Conservation (phyloP, 2,329 filamentous ascomycete species). For the Leptographium radiaticola region DNA sequence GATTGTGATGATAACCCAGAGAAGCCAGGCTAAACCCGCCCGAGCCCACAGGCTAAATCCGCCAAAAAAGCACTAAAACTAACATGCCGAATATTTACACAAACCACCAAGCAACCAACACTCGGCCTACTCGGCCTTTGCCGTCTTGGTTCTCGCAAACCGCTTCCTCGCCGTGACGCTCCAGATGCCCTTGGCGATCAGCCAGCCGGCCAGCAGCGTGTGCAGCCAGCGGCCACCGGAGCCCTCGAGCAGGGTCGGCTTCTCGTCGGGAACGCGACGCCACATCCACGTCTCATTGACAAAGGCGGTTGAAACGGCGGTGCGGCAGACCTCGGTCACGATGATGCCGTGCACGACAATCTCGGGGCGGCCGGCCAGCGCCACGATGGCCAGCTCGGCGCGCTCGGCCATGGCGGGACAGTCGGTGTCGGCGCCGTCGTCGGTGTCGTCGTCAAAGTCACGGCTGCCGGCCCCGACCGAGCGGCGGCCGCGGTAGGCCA, state of each 20-base stretch:
- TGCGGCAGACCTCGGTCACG: slow-evolving; percentile 13
- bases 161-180: background rate
- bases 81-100: no score
- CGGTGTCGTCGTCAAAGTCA: slow-evolving; percentile 5
- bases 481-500: slow-evolving; percentile 13
- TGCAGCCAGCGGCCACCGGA: slow-evolving; percentile 19
- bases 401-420: slow-evolving; percentile 16
- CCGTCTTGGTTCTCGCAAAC: background rate
- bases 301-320: slow-evolving; percentile 14
- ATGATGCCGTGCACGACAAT: slow-evolving; percentile 15
- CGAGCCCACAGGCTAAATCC: no score
- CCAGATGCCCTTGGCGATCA: slow-evolving; percentile 7
- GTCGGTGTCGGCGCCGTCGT: slow-evolving; percentile 11
- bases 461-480: background rate
- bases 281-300: slow-evolving; percentile 28
- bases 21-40: no score
- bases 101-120: no score
- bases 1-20: no score
- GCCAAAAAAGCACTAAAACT: no score
- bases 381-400: slow-evolving; percentile 17
- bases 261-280: slow-evolving; percentile 16
- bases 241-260: slow-evolving; percentile 18
- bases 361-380: slow-evolving; percentile 14
- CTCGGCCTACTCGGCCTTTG: background rate
- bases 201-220: slow-evolving; percentile 6